Base-by-base conservation (phyloP, 257 asterid genomes). In the Ballota nigra region DNA sequence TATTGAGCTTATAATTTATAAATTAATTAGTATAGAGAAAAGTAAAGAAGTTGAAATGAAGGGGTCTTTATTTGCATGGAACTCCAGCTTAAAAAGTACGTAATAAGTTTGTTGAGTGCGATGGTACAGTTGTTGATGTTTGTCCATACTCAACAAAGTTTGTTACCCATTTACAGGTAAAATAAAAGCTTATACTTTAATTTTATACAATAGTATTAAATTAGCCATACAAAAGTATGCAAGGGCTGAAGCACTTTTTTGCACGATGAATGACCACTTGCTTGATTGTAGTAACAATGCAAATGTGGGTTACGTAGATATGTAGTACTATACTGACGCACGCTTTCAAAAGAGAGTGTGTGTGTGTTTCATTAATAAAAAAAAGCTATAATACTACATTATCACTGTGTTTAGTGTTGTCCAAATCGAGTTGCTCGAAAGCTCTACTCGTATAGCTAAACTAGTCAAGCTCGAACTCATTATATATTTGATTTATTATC, bases 41-140 rank as follows among this genome's bases (percentile, higher is more conserved):
- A 52, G 28, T 19, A 18, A 18, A 52, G 28, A 19, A 52, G 20
- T 15, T 52, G 28, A 16, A 26, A 18, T 24, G 6, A 2, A 26
- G 66, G n/a, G n/a, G n/a, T n/a, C 65, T 56, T 69, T 52, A 70
- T 31, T 57, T 23, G 41, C 57, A 66, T 65, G 75, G 75, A 66
- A 77, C 47, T 57, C 75, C 74, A 66, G 60, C 55, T 56, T 47
- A 65, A 56, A 66, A 71, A 16, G 71, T 62, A 63, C 41, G 49
- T 18, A 40, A 34, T 60, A 57, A 29, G 67, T 67, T 59, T 24
- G 66, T 22, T 53, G 63, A 66, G 83, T 79, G 83, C 75, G 80
- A 75, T 79, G 69, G 84, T 71, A 76, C 78, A 72, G 81, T 72
- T 75, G 84, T 19, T 71, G 69, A 16, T 19, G 63, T 38, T 80